These are phyloP conservation scores for Neodidymelliopsis sp. DNA, from an alignment of 2,329 filamentous ascomycete species.

Conservation along the genomic window DNA sequence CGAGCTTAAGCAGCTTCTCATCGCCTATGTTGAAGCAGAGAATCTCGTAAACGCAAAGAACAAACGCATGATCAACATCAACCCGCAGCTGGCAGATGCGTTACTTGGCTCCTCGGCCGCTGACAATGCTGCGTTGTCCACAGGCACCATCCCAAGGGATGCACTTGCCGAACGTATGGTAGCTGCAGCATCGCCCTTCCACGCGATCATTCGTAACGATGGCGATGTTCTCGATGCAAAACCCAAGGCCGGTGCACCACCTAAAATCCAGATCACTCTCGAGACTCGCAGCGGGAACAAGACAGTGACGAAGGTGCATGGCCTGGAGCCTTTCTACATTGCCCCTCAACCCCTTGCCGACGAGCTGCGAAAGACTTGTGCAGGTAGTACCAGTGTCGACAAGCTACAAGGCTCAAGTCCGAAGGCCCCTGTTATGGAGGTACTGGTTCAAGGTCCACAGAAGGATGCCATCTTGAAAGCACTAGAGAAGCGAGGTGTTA, in stretches of 20 bases:
- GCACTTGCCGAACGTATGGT: slow-evolving; percentile 66
- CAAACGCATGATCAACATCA: slow-evolving; percentile 67
- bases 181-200: slow-evolving; percentile 63
- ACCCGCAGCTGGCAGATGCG: slow-evolving; percentile 68
- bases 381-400: slow-evolving; percentile 71
- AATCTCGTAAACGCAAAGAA: slow-evolving; percentile 64
- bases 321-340: slow-evolving; percentile 68
- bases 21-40: slow-evolving; percentile 66
- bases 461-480: slow-evolving; percentile 66
- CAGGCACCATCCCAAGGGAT: slow-evolving; percentile 66
- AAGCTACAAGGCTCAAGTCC: slow-evolving; percentile 66
- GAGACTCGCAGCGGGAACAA: slow-evolving; percentile 73
- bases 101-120: slow-evolving; percentile 63
- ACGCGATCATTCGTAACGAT: slow-evolving; percentile 62
- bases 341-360: slow-evolving; percentile 67
- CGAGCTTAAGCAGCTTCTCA: slow-evolving; percentile 65
- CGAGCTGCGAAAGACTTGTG: slow-evolving; percentile 71
- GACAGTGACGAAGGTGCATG: slow-evolving; percentile 68
- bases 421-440: slow-evolving; percentile 70
- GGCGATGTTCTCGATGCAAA: slow-evolving; percentile 56
- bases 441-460: slow-evolving; percentile 73
- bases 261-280: slow-evolving; percentile 66
- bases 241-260: slow-evolving; percentile 66
- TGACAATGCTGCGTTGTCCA: slow-evolving; percentile 64
- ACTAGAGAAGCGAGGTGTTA: slow-evolving; percentile 66